phyloP scores from a whole-genome alignment of 23 red algal genomes.

The Pyropia haitanensis region DNA sequence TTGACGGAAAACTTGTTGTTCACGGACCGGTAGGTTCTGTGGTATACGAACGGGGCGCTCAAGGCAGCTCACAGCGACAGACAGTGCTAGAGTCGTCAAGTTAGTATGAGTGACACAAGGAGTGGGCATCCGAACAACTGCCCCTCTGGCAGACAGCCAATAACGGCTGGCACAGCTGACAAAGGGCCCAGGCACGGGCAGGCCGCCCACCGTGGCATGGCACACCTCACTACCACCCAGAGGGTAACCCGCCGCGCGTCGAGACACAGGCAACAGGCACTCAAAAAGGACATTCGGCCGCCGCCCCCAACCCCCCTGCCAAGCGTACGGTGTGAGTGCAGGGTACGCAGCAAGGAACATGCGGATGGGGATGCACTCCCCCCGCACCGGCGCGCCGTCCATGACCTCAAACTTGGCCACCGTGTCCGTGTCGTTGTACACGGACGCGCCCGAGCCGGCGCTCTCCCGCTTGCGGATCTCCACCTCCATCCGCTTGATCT shows the following conservation, averaged over 20 bases:
- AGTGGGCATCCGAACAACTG: too few species aligned
- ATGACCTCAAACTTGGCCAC: conserved; percentile 95
- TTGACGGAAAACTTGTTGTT: conserved; percentile 95
- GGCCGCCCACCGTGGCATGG: too few species aligned
- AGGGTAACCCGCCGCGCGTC: too few species aligned
- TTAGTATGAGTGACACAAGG: too few species aligned
- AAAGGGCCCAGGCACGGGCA: too few species aligned
- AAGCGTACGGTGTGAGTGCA: conserved; percentile 65
- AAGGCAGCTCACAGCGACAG: background rate
- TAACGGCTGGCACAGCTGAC: too few species aligned
- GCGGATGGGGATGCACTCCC: conserved; percentile 79
- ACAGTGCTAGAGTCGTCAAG: too few species aligned
- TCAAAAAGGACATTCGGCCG: too few species aligned
- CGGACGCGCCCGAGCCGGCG: conserved; percentile 61
- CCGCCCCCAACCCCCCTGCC: too few species aligned
- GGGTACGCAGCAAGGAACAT: conserved; percentile 76
- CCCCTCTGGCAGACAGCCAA: too few species aligned
- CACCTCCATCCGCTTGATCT: conserved; percentile 93
- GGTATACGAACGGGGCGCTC: background rate
- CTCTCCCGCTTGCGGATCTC: conserved; percentile 85
- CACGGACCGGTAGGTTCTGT: conserved; percentile 63
- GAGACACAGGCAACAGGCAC: too few species aligned
- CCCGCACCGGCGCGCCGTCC: conserved; percentile 76
- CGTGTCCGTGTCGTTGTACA: conserved; percentile 80
- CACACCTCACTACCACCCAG: too few species aligned